These are phyloP conservation scores for Ceratocystis variospora DNA, from an alignment of 2,329 filamentous ascomycete species.

Conservation along the genomic window DNA sequence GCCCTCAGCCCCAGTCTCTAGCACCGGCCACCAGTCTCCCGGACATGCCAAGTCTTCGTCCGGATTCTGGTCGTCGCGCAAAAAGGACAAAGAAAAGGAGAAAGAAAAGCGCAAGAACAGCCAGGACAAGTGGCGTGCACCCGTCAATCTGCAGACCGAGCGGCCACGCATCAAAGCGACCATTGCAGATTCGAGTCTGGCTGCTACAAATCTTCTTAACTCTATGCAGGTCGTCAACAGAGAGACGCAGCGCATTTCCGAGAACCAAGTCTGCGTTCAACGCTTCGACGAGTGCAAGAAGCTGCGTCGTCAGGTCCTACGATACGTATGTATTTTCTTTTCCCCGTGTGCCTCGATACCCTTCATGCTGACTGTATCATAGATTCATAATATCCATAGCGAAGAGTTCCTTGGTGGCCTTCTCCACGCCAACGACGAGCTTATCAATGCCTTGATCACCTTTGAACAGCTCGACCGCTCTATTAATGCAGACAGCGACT, in stretches of 20 bases:
- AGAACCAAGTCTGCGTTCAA: conserved; percentile 60
- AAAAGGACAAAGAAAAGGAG: conserved; percentile 37
- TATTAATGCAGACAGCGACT: conserved; percentile 61
- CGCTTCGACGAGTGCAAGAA: conserved; percentile 79
- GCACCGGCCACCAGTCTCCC: conserved; percentile 18
- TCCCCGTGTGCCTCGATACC: not conserved
- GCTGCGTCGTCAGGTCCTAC: conserved; percentile 68
- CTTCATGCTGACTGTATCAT: not conserved
- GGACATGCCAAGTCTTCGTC: conserved; percentile 29
- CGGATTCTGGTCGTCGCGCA: conserved; percentile 31
- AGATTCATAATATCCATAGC: conserved; percentile 79
- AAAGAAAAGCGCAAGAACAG: conserved; percentile 32
- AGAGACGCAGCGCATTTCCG: conserved; percentile 73
- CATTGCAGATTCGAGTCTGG: conserved; percentile 82
- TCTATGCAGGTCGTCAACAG: conserved; percentile 80
- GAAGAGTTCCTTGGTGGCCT: conserved; percentile 87
- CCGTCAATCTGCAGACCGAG: conserved; percentile 76
- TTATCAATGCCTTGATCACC: conserved; percentile 85
- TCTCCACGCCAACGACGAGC: conserved; percentile 86
- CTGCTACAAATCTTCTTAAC: conserved; percentile 82
- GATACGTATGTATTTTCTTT: conserved; percentile 47
- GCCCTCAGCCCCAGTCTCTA: conserved; percentile 4
- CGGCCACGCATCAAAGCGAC: conserved; percentile 73
- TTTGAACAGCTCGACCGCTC: conserved; percentile 88
- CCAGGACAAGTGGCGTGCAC: conserved; percentile 43